A percentile compares a stretch with the other conserved stretches of the same genome.
phyloP scores from a whole-genome alignment of 768 basidiomycete genomes.

The Erythrobasidium yunnanense region DNA sequence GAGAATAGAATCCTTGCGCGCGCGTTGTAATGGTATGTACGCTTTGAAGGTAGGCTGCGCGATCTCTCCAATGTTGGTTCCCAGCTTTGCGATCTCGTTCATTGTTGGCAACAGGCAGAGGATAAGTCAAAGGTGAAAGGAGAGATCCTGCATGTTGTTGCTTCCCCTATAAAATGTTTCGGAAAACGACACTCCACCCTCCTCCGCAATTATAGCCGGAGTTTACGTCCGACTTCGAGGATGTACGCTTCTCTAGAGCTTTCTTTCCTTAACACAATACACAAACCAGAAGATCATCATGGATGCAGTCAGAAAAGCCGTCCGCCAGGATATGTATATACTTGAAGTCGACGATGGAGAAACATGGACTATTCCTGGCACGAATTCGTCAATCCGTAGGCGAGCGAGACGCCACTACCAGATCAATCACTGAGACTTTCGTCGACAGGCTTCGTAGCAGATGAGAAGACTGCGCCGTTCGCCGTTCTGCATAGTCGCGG shows the following conservation, averaged over 20 bases:
- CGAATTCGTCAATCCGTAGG: constrained; percentile 4
- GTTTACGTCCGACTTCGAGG: no score
- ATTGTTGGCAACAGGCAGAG: background rate
- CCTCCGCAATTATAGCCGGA: no score
- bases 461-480: constrained; percentile 6
- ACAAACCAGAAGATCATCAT: background rate
- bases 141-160: no score
- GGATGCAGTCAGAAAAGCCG: constrained; percentile 3
- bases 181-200: no score
- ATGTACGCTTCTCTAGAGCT: background rate
- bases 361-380: constrained; percentile 7
- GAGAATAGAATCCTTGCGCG: constrained; percentile 7
- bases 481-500: constrained; percentile 14
- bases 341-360: constrained; percentile 7
- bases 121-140: background rate
- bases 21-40: constrained; percentile 7
- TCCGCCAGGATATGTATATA: background rate
- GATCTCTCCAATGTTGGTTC: constrained; percentile 2
- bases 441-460: background rate
- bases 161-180: no score
- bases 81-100: background rate
- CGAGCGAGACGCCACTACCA: no score
- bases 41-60: constrained; percentile 12
- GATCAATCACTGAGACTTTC: no score
- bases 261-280: background rate